Percentiles rank a stretch among this genome's conserved stretches.
phyloP scores from a whole-genome alignment of 495 filamentous ascomycete genomes.

The Hypoxylon fuscum region DNA sequence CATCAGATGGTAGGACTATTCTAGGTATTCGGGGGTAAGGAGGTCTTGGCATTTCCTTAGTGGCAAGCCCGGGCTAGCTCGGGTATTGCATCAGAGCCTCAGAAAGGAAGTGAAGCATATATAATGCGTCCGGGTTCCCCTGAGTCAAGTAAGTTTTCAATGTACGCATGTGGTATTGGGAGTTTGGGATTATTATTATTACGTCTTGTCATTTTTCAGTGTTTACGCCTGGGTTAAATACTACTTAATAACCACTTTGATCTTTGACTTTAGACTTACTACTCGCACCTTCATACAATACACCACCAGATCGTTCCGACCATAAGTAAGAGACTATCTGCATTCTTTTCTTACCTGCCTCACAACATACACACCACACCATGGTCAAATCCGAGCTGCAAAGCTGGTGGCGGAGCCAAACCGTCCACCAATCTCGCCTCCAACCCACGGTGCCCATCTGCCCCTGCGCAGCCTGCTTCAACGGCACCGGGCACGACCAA shows the following conservation, averaged over 20 bases:
- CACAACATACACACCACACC: background rate
- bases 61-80: constrained; percentile 25
- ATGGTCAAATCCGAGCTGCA: constrained; percentile 36
- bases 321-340: too few species aligned
- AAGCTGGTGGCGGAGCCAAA: constrained; percentile 40
- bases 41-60: constrained; percentile 20
- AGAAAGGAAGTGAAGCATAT: constrained; percentile 19
- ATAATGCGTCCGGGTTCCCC: background rate
- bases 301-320: too few species aligned
- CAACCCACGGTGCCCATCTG: constrained; percentile 36
- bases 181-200: background rate
- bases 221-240: too few species aligned
- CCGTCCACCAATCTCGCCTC: constrained; percentile 26
- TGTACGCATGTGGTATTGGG: background rate
- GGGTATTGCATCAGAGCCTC: constrained; percentile 26
- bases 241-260: too few species aligned
- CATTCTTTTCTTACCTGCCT: constrained; percentile 5
- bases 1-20: background rate
- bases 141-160: background rate
- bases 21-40: constrained; percentile 19
- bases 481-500: constrained; percentile 31
- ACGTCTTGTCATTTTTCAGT: too few species aligned
- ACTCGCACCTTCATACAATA: too few species aligned
- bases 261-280: too few species aligned
- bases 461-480: constrained; percentile 43